Base-by-base conservation (phyloP, 2,329 filamentous ascomycete genomes). In the Colletotrichum sidae region DNA sequence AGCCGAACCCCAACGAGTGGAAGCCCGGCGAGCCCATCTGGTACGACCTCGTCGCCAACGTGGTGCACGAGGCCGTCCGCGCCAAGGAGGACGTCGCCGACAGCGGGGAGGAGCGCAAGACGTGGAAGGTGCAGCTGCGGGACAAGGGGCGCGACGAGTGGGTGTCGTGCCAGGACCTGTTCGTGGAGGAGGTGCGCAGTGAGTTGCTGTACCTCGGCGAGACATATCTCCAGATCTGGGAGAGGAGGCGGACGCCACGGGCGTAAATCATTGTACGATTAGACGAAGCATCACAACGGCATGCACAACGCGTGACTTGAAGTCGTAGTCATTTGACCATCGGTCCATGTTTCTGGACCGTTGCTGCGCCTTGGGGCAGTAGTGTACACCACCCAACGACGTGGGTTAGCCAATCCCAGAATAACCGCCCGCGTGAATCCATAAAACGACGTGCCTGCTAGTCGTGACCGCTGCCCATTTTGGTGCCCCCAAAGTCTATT, bases 161-260 rank as follows among this genome's bases (percentile, higher is more conserved):
- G 96, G 88, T 96, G 57, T 92, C 96, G 64, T 91, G 94, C 60
- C 96, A 99, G 81, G 96, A 99, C 80, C 76, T 99, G 70, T 97
- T 91, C 75, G 95, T 99, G 7, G 92, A 97, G 75, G 90, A 90
- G 78, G 92, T 96, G 17, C 91, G 95, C 78, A 92, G 88, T 68
- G 95, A 99, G 82, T 86, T 97, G 71, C 77, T 99, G 69, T 97
- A 97, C 74, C 91, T 96, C 0, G 93, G 95, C 56, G 96, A 99
- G 84, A 92, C 92, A 60, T 98, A 98, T 82, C 80, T 98, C 64
- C 96, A 98, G 86, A 88, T 99, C 49, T 98, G 96, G 96, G 96
- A 98, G 82, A 85, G 92, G 77, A 87, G 94, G 78, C 90, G 87
- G 74, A 83, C 81, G 67, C 75, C 79, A 12, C 80, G 77, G 69